Base-by-base conservation (phyloP, 305 asterid genomes). In the Fraxinus nigra region DNA sequence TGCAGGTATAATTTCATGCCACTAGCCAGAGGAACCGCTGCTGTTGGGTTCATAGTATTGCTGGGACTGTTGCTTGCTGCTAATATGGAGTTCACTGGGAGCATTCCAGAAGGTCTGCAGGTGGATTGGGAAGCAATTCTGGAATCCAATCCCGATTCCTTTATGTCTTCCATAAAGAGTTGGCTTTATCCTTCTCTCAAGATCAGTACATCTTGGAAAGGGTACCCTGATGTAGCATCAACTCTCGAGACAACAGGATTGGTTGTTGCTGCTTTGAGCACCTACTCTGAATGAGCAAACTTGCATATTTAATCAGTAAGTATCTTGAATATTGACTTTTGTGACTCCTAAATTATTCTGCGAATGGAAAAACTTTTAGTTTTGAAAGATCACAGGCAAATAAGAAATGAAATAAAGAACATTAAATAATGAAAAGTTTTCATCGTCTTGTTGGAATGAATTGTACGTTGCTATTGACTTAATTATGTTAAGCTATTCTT, bases 41-140 rank as follows among this genome's bases (percentile, higher is more conserved):
- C 84, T 20, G 91, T 94, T 59, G 99, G 99, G 82, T 87, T 94
- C 18, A 84, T 90, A 56, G 98, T 94, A 85, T 82, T 94, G 86
- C 95, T 96, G 28, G 98, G 99, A 80, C 85, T 96, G 82, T 82
- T 94, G 35, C 97, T 96, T 38, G 99, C 99, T 3, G 98, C 98
- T 79, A 96, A 96, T 85, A 94, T 96, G 98, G 98, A 96, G 86
- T 94, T 93, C 88, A 90, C 92, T n/a, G 99, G 98, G 82, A 93
- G 90, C 89, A 90, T 96, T 80, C 99, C 99, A 0, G 92, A 91
- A 82, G 98, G 97, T 6, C 76, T 92, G 43, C 98, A 96, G 93
- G 89, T 94, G 81, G 98, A 96, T 59, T 96, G 99, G 99, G 99
- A 96, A 83, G 99, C 99, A 84, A 90, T 94, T 81, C 91, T 96